Conservation (phyloP, 345 rosid species). For the Acer campestre region DNA sequence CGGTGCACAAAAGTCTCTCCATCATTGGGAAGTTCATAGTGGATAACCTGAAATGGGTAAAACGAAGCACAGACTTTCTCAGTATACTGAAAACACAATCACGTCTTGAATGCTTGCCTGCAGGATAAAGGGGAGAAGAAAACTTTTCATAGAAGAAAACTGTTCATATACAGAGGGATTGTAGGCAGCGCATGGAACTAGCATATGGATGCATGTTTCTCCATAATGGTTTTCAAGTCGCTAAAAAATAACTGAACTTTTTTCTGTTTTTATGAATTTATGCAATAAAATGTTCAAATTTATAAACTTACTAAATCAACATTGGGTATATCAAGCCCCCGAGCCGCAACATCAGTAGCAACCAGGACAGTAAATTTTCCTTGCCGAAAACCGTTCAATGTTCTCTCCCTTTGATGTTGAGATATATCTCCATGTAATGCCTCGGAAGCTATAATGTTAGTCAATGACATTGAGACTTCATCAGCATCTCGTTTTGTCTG, state of each 20-base stretch:
- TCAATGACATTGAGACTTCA: constrained; percentile 80
- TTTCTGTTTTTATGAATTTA: neutral
- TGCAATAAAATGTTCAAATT: constrained; percentile 2
- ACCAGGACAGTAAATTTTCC: constrained; percentile 98
- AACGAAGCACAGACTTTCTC: constrained; percentile 10
- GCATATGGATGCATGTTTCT: constrained; percentile 5
- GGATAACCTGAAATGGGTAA: constrained; percentile 64
- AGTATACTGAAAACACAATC: neutral
- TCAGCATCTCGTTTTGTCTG: constrained; percentile 97
- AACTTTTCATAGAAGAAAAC: neutral
- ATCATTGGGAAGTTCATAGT: constrained; percentile 97
- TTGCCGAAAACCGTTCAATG: constrained; percentile 86
- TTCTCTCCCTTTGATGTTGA: constrained; percentile 99
- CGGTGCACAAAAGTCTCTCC: constrained; percentile 98
- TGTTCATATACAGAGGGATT: constrained; percentile 4
- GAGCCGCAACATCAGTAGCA: constrained; percentile 97
- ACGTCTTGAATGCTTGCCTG: neutral
- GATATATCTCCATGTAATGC: constrained; percentile 99
- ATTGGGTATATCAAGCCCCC: constrained; percentile 98
- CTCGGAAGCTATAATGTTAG: constrained; percentile 86
- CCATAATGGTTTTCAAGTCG: neutral
- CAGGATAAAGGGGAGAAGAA: neutral
- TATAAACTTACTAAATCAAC: constrained; percentile 78
- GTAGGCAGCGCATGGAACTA: neutral
- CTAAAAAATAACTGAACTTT: constrained; percentile 5